Base-by-base conservation (phyloP, 805 yeast species). In the Saccharomyces jurei region DNA sequence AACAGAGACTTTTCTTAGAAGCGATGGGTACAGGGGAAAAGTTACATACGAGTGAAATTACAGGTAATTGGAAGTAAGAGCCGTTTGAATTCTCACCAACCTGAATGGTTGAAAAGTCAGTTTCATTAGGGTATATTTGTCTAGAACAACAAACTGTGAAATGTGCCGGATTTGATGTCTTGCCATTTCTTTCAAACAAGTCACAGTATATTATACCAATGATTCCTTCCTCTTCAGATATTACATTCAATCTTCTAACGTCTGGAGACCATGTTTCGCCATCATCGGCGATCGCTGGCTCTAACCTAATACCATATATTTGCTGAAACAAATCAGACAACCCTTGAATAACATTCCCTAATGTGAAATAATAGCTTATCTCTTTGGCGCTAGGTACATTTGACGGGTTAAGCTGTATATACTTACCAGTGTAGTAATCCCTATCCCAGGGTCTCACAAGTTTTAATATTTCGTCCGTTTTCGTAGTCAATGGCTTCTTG, bases 61-160 rank as follows among this genome's bases (percentile, higher is more conserved):
- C 89, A 0, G 99, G 98, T 22, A 92, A 71, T 71, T 92, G 99
- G 65, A 79, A 83, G 32, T 75, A 73, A 41, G 74, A 78, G 4
- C 79, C 81, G 13, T 74, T 75, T 11, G 72, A 54, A 29, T 62
- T 61, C 1, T 56, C 54, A 4, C 73, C 73, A 6, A 65, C 57
- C 50, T 73, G 76, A 44, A 73, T 65, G 6, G 71, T 58, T 22
- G 68, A 65, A 47, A 63, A 62, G 22, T 76, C 76, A 52, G 71
- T 67, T 61, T 82, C 86, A 52, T 77, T 78, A 0, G 78, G 76
- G 62, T 83, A 83, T 14, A 89, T 79, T 63, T 82, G 81, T 60
- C 98, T 79, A n/a, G 96, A 88, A 64, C 98, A 94, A 58, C 94
- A 89, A 6, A 94, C 88, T 0, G 98, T 94, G 71, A 89, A 94